These are phyloP conservation scores for Cicer chorassanicum DNA, from an alignment of 306 rosid species.

Conservation along the genomic window DNA sequence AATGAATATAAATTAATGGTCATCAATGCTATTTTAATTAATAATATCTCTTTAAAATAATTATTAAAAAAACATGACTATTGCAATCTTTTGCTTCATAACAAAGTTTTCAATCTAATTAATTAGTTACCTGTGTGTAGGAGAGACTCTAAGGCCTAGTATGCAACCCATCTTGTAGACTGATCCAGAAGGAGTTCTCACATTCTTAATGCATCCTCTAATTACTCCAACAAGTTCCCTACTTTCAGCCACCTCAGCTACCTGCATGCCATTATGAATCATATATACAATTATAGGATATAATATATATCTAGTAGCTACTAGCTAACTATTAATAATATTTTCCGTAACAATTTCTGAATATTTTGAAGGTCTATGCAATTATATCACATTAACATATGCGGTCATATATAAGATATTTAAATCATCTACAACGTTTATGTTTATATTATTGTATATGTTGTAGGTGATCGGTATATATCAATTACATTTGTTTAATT, in stretches of 20 bases:
- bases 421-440: too few species aligned
- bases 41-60: too few species aligned
- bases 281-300: not conserved
- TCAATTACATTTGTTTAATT: too few species aligned
- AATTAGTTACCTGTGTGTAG: constrained; percentile 56
- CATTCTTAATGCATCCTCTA: constrained; percentile 73
- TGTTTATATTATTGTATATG: too few species aligned
- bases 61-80: too few species aligned
- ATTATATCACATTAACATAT: too few species aligned
- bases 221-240: constrained; percentile 74
- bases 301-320: not conserved
- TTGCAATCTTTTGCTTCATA: not conserved
- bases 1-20: too few species aligned
- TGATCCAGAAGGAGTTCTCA: constrained; percentile 55
- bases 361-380: not conserved
- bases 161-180: constrained; percentile 68
- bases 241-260: constrained; percentile 69
- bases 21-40: too few species aligned
- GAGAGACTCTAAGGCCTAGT: constrained; percentile 81
- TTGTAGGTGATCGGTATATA: too few species aligned
- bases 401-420: too few species aligned
- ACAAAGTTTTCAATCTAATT: not conserved
- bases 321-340: too few species aligned
- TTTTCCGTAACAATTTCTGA: not conserved
- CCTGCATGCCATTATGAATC: constrained; percentile 51